These are phyloP conservation scores for Phialemoniopsis sp. DNA, from an alignment of 2,329 filamentous ascomycete species.

Conservation along the genomic window DNA sequence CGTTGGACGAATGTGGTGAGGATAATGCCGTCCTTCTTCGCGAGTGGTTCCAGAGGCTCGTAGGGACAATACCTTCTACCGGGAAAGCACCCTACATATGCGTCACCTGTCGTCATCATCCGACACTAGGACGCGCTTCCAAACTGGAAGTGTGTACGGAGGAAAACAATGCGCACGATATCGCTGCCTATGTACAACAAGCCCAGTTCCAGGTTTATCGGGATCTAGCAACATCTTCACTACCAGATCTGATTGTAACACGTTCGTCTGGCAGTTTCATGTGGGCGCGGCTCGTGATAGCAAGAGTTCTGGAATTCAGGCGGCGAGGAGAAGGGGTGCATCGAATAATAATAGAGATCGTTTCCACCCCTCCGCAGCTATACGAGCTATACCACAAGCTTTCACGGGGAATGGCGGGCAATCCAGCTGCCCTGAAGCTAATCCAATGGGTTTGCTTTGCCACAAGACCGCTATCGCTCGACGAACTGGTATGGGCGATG, in stretches of 20 bases:
- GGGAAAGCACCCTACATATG: slow-evolving; percentile 20
- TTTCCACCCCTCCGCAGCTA: slow-evolving; percentile 14
- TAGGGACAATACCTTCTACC: slow-evolving; percentile 5
- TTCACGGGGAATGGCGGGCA: slow-evolving; percentile 9
- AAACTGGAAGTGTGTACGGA: slow-evolving; percentile 21
- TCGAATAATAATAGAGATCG: slow-evolving; percentile 15
- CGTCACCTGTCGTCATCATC: slow-evolving; percentile 26
- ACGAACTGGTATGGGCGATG: slow-evolving; percentile 25
- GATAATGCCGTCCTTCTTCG: slow-evolving; percentile 13
- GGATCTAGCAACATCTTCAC: neutral
- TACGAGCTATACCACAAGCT: slow-evolving; percentile 18
- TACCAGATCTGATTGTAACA: slow-evolving; percentile 13
- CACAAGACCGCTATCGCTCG: slow-evolving; percentile 12
- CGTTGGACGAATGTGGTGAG: slow-evolving; percentile 26
- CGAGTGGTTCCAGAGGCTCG: slow-evolving; percentile 11
- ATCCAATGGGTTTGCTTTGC: slow-evolving; percentile 28
- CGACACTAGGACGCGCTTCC: slow-evolving; percentile 13
- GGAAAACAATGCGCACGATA: slow-evolving; percentile 21
- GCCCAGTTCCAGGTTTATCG: slow-evolving; percentile 8
- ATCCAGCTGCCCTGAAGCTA: slow-evolving; percentile 14
- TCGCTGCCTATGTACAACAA: slow-evolving; percentile 20
- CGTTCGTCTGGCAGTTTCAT: slow-evolving; percentile 26
- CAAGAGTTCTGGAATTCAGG: slow-evolving; percentile 10
- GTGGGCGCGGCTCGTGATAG: slow-evolving; percentile 27
- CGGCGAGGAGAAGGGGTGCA: slow-evolving; percentile 1